Conservation (phyloP, 345 rosid species). For the Brassica cretica region DNA sequence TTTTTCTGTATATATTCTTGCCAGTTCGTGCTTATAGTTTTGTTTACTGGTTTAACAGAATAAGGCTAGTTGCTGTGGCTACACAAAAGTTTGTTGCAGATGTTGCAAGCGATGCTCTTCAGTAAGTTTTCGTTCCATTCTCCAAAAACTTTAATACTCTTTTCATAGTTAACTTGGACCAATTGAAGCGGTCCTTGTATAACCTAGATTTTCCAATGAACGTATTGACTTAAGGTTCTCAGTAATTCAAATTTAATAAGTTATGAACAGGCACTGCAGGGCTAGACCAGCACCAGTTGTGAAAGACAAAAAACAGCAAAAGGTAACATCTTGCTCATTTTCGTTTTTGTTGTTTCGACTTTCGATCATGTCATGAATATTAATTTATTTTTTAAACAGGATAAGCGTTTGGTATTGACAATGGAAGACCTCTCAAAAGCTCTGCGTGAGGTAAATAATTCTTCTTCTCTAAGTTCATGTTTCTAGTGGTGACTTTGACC, state of each 20-base stretch:
- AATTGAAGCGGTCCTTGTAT: background rate
- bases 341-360: background rate
- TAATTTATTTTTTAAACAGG: conserved; percentile 48
- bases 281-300: conserved; percentile 86
- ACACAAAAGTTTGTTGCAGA: conserved; percentile 95
- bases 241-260: conserved; percentile 18
- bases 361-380: conserved; percentile 2
- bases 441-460: conserved; percentile 62
- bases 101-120: conserved; percentile 88
- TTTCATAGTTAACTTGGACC: background rate
- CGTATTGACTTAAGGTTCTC: background rate
- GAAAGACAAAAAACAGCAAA: conserved; percentile 96
- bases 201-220: background rate
- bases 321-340: conserved; percentile 47
- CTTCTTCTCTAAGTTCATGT: conserved; percentile 3
- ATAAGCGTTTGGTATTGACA: conserved; percentile 78
- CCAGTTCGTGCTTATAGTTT: background rate
- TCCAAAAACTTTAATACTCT: background rate
- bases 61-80: conserved; percentile 91
- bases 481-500: background rate
- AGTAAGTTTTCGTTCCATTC: conserved; percentile 47
- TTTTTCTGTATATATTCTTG: background rate
- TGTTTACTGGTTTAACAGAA: conserved; percentile 48
- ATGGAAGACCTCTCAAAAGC: conserved; percentile 96
- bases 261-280: conserved; percentile 72